These are phyloP conservation scores for Exserohilum turcica DNA, from an alignment of 2,329 filamentous ascomycete genomes.

Conservation along the genomic window DNA sequence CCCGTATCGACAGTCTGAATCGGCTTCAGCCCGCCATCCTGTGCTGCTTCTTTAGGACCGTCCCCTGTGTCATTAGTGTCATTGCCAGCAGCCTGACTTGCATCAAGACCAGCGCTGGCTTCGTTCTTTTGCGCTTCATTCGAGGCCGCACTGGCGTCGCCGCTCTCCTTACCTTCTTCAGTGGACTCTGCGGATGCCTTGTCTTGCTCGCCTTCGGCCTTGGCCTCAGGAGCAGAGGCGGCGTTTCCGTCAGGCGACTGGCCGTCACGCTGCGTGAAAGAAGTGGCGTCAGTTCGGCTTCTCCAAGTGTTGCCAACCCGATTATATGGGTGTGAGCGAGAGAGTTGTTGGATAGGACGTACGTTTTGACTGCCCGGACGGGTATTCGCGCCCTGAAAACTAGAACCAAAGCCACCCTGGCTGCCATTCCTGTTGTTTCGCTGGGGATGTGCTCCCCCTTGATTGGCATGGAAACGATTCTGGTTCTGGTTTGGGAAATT, in stretches of 20 bases:
- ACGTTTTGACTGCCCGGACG: constrained; percentile 45
- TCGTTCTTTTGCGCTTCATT: constrained; percentile 8
- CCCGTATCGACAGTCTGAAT: constrained; percentile 44
- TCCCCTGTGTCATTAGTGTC: constrained; percentile 28
- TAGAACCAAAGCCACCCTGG: constrained; percentile 43
- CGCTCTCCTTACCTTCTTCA: constrained; percentile 39
- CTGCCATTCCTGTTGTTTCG: constrained; percentile 50
- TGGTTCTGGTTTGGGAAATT: constrained; percentile 68
- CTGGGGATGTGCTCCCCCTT: constrained; percentile 59
- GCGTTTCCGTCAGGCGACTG: constrained; percentile 37
- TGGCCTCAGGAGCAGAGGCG: constrained; percentile 40
- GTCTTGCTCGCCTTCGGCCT: constrained; percentile 37
- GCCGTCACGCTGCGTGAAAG: constrained; percentile 35
- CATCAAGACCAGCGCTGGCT: constrained; percentile 11
- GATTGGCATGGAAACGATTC: constrained; percentile 77
- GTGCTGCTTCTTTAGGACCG: constrained; percentile 16
- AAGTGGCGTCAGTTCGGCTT: constrained; percentile 34
- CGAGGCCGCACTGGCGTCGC: constrained; percentile 13
- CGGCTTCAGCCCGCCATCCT: constrained; percentile 33
- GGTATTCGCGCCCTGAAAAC: constrained; percentile 29
- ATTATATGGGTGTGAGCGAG: constrained; percentile 15
- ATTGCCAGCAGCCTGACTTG: constrained; percentile 15
- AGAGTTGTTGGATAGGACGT: constrained; percentile 38
- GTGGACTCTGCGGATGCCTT: constrained; percentile 28
- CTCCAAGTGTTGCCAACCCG: constrained; percentile 13